Evolutionary conservation across 2,329 filamentous ascomycete genomes (phyloP).

Genomic region (Cytospora mali): DNA sequence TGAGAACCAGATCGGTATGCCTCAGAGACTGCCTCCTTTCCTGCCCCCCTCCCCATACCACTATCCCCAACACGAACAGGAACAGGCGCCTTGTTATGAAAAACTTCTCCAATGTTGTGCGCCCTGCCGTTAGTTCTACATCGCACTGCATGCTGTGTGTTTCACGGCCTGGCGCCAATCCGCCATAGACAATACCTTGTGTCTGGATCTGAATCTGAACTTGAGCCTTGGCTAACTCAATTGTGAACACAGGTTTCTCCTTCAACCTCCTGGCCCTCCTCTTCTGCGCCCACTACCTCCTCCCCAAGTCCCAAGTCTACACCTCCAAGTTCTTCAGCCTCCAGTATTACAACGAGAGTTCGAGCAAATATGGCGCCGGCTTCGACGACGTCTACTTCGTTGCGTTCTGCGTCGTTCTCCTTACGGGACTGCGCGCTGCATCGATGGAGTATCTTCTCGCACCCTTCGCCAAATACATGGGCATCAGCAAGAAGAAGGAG

Average conservation of each 20-base stretch:
- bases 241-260: constrained; percentile 65
- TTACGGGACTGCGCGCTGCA: constrained; percentile 82
- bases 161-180: constrained; percentile 1
- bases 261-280: constrained; percentile 84
- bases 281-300: constrained; percentile 77
- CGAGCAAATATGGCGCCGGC: constrained; percentile 74
- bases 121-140: constrained; percentile 3
- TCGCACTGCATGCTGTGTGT: constrained; percentile 20
- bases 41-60: background rate
- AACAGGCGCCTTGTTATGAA: constrained; percentile 3
- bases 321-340: constrained; percentile 89
- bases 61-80: constrained; percentile 1
- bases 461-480: constrained; percentile 72
- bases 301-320: constrained; percentile 76
- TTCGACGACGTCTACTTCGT: constrained; percentile 80
- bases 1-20: constrained; percentile 78
- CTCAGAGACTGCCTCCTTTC: background rate
- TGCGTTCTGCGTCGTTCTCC: constrained; percentile 75
- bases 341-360: constrained; percentile 74
- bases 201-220: background rate
- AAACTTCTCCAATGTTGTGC: constrained; percentile 5
- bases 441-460: constrained; percentile 85
- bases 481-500: constrained; percentile 76
- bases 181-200: background rate
- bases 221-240: constrained; percentile 4